Conservation (phyloP, 139 green algal species). For the Auxenochlorella pyrenoidosa region DNA sequence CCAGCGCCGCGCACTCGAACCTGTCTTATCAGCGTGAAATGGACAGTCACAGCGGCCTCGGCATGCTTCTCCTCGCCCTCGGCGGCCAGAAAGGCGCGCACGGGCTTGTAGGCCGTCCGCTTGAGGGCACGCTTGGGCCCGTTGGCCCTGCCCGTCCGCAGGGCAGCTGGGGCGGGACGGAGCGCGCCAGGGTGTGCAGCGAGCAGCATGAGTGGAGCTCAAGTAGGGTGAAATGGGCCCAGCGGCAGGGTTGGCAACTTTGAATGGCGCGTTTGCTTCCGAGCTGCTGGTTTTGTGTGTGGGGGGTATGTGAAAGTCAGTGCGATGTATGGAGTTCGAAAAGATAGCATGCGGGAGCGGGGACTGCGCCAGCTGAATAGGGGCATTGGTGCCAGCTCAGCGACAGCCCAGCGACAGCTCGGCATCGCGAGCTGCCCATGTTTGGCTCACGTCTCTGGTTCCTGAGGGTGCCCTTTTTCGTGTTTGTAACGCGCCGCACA, state of each 20-base stretch:
- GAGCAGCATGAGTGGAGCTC: too few species aligned
- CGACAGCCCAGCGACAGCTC: too few species aligned
- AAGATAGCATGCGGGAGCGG: too few species aligned
- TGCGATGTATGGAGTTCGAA: too few species aligned
- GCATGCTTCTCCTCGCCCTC: not conserved
- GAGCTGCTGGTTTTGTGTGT: too few species aligned
- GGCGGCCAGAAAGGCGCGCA: not conserved
- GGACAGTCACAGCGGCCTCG: not conserved
- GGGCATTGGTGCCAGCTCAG: too few species aligned
- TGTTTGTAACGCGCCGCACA: too few species aligned
- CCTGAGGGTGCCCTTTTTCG: too few species aligned
- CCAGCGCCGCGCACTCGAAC: not conserved
- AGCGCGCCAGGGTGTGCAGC: not conserved
- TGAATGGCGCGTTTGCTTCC: not conserved
- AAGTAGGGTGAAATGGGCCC: not conserved
- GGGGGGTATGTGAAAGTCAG: too few species aligned
- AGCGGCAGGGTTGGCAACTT: not conserved
- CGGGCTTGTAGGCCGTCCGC: not conserved
- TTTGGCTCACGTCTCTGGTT: too few species aligned
- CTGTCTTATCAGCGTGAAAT: not conserved
- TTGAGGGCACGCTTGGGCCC: not conserved
- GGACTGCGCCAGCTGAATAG: too few species aligned
- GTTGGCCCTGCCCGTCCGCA: not conserved
- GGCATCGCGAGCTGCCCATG: too few species aligned
- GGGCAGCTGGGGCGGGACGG: not conserved